A percentile compares a stretch with the other conserved stretches of the same genome.
Conservation (phyloP, 2,329 filamentous ascomycete genomes). For the Mycosphaerelloides madeirae region DNA sequence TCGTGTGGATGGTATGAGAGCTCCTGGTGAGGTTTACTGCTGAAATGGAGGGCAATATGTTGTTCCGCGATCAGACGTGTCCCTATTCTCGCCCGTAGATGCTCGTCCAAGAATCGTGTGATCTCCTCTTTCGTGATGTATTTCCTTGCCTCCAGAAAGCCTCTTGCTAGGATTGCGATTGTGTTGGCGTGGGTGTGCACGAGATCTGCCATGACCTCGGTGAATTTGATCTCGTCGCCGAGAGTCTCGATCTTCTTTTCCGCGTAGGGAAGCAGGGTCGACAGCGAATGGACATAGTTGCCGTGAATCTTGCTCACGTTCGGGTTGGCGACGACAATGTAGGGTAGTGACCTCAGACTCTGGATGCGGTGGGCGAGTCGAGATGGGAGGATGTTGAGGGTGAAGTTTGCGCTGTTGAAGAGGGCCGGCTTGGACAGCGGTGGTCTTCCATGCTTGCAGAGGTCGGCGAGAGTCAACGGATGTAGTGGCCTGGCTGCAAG, state of each 20-base stretch:
- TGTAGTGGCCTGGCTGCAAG: slow-evolving; percentile 76
- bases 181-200: slow-evolving; percentile 93
- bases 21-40: slow-evolving; percentile 66
- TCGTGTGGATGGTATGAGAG: slow-evolving; percentile 36
- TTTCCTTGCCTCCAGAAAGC: slow-evolving; percentile 86
- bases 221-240: slow-evolving; percentile 86
- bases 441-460: slow-evolving; percentile 84
- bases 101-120: slow-evolving; percentile 88
- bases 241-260: slow-evolving; percentile 67
- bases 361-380: slow-evolving; percentile 92
- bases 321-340: slow-evolving; percentile 96
- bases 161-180: slow-evolving; percentile 84
- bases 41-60: slow-evolving; percentile 83
- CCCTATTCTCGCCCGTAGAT: slow-evolving; percentile 88
- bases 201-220: slow-evolving; percentile 88
- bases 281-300: slow-evolving; percentile 91
- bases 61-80: slow-evolving; percentile 93
- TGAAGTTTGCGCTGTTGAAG: slow-evolving; percentile 90
- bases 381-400: slow-evolving; percentile 83
- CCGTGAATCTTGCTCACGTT: slow-evolving; percentile 92
- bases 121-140: slow-evolving; percentile 81
- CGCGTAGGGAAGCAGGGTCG: slow-evolving; percentile 81
- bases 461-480: slow-evolving; percentile 76
- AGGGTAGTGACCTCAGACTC: slow-evolving; percentile 86
- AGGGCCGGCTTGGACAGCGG: slow-evolving; percentile 76